These are phyloP conservation scores for Tuber indicum DNA, from an alignment of 495 filamentous ascomycete species.

Conservation along the genomic window DNA sequence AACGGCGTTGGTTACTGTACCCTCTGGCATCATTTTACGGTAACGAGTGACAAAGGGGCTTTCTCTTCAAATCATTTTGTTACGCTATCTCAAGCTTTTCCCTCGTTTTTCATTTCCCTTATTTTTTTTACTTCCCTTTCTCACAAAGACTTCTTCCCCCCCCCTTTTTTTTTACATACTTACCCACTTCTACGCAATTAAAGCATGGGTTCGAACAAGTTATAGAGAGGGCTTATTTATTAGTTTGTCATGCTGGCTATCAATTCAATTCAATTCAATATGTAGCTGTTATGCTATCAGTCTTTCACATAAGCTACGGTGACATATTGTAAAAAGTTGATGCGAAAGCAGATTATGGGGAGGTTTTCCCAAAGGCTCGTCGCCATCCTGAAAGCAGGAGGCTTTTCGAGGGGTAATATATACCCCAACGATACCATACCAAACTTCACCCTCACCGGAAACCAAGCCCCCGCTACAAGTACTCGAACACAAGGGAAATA, in stretches of 20 bases:
- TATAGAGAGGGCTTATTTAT: background rate
- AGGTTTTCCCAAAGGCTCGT: too few species aligned
- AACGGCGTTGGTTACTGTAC: constrained; percentile 8
- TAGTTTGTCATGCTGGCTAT: background rate
- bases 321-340: background rate
- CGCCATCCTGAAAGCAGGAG: too few species aligned
- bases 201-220: background rate
- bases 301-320: background rate
- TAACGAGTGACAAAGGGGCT: background rate
- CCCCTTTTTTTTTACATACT: background rate
- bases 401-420: background rate
- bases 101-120: constrained; percentile 5
- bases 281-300: background rate
- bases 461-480: too few species aligned
- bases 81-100: background rate
- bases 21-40: background rate
- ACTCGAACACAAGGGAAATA: too few species aligned
- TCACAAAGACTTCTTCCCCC: background rate
- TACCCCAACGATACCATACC: background rate
- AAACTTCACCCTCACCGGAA: background rate
- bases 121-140: constrained; percentile 5
- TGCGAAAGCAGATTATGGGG: background rate
- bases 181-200: background rate
- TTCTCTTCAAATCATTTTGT: background rate
- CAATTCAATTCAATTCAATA: background rate